A percentile compares a stretch with the other conserved stretches of the same genome.
Evolutionary conservation across 1,284 basidiomycete species (phyloP).

Genomic region (Lignosus rhinocerotis): DNA sequence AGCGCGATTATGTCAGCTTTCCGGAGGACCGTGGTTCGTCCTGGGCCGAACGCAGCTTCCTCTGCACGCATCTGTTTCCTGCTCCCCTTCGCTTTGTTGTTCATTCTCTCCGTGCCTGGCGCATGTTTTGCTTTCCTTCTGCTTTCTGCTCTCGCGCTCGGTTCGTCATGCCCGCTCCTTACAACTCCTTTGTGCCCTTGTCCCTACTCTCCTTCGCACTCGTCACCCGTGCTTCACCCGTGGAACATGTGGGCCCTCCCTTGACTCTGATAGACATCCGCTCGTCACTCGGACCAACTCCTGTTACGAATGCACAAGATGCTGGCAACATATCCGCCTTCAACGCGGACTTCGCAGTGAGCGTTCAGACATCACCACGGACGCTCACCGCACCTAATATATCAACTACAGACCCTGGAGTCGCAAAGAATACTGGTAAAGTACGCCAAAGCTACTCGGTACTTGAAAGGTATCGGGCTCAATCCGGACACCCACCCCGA

Average conservation of each 20-base stretch:
- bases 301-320: background rate
- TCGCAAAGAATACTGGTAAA: conserved; percentile 36
- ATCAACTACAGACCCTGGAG: conserved; percentile 34
- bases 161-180: background rate
- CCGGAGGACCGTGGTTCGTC: too few species aligned
- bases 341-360: conserved; percentile 23
- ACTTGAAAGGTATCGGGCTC: conserved; percentile 39
- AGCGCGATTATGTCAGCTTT: too few species aligned
- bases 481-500: conserved; percentile 33
- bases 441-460: conserved; percentile 37
- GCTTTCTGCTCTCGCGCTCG: background rate
- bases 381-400: background rate
- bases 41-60: background rate
- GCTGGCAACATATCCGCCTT: conserved; percentile 14
- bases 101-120: conserved; percentile 14
- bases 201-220: conserved; percentile 7
- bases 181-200: background rate
- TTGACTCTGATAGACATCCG: too few species aligned
- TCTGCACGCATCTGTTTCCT: background rate
- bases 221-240: background rate
- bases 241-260: background rate
- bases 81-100: background rate
- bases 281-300: too few species aligned
- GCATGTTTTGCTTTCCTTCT: conserved; percentile 7
- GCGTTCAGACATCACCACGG: background rate